Percentiles rank a stretch among this genome's conserved stretches.
phyloP scores from a whole-genome alignment of 148 eudicot species.

The Spergularia marina region DNA sequence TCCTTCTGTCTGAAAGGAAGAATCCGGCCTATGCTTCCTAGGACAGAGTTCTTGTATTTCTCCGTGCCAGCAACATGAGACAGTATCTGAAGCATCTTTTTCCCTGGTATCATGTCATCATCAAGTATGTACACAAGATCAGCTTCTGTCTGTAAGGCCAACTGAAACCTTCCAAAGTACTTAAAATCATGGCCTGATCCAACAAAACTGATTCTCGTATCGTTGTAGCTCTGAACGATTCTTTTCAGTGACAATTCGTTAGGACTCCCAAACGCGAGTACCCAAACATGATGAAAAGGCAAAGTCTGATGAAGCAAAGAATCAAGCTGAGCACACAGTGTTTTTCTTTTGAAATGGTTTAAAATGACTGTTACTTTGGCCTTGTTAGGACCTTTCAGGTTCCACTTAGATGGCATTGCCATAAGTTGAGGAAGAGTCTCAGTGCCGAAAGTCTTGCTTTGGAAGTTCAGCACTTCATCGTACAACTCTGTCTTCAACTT shows the following conservation, averaged over 20 bases:
- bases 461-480: constrained; percentile 58
- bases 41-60: constrained; percentile 77
- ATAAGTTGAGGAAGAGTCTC: constrained; percentile 69
- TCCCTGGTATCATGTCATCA: constrained; percentile 97
- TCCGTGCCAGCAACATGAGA: constrained; percentile 91
- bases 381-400: constrained; percentile 36
- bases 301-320: constrained; percentile 86
- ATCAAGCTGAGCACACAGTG: constrained; percentile 80
- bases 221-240: constrained; percentile 77
- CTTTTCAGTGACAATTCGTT: constrained; percentile 58
- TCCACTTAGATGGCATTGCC: constrained; percentile 90
- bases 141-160: constrained; percentile 86
- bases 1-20: constrained; percentile 90
- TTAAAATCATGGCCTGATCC: constrained; percentile 88
- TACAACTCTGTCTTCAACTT: constrained; percentile 79
- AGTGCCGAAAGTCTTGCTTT: constrained; percentile 42
- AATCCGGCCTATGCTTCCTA: constrained; percentile 94
- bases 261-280: constrained; percentile 86
- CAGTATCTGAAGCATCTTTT: constrained; percentile 75
- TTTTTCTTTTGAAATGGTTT: constrained; percentile 91
- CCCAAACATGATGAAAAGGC: constrained; percentile 96
- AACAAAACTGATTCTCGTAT: constrained; percentile 72
- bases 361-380: constrained; percentile 81
- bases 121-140: constrained; percentile 86
- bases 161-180: constrained; percentile 95